Evolutionary conservation across 129 eudicot species (phyloP).

Genomic region (Escallonia rubra): DNA sequence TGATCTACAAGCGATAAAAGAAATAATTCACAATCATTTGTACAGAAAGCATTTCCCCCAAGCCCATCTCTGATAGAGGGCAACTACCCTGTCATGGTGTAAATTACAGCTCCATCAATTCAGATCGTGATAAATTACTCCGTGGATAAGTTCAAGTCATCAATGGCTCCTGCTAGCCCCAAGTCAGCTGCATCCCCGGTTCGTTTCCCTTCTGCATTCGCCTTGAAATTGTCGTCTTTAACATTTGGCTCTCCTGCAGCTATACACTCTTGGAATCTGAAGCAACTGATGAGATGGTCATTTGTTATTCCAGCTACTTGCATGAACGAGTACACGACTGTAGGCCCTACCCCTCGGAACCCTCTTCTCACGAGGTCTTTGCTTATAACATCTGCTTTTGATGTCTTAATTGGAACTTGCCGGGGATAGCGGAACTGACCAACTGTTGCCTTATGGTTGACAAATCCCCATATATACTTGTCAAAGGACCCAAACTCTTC

Average conservation of each 20-base stretch:
- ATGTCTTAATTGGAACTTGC: constrained; percentile 81
- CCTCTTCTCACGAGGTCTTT: constrained; percentile 87
- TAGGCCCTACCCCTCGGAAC: constrained; percentile 88
- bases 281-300: constrained; percentile 83
- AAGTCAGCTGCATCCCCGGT: constrained; percentile 33
- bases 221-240: constrained; percentile 20
- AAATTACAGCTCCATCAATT: constrained; percentile 3
- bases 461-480: constrained; percentile 90
- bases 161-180: constrained; percentile 44
- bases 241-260: constrained; percentile 25
- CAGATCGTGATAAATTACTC: constrained; percentile 25
- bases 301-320: constrained; percentile 86
- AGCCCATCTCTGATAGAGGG: background rate
- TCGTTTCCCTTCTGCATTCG: constrained; percentile 29
- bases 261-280: constrained; percentile 68
- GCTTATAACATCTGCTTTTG: constrained; percentile 84
- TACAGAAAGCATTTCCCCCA: constrained; percentile 3
- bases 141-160: constrained; percentile 48
- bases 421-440: constrained; percentile 75
- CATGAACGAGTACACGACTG: constrained; percentile 84
- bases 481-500: constrained; percentile 80
- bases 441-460: constrained; percentile 60
- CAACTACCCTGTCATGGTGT: constrained; percentile 3
- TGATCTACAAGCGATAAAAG: constrained; percentile 16
- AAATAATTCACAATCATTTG: constrained; percentile 17